phyloP scores from a whole-genome alignment of 2,329 filamentous ascomycete genomes.

The Helotiales sp. region DNA sequence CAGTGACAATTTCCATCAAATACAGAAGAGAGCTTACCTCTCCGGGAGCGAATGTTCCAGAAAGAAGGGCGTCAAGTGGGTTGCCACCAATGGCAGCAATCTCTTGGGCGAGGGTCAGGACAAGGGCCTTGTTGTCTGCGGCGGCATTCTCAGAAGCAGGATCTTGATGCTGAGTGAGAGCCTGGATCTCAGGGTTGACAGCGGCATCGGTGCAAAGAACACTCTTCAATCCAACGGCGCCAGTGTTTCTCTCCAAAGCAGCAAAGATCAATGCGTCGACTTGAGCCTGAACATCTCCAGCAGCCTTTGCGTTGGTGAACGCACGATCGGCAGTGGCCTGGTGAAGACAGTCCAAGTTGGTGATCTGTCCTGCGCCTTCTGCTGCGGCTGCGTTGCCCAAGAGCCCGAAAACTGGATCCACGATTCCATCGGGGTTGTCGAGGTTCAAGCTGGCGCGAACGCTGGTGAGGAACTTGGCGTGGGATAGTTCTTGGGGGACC shows the following conservation, averaged over 20 bases:
- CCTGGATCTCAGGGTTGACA: slow-evolving; percentile 68
- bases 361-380: slow-evolving; percentile 53
- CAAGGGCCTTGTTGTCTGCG: slow-evolving; percentile 64
- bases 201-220: slow-evolving; percentile 62
- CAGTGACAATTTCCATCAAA: slow-evolving; percentile 19
- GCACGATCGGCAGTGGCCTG: slow-evolving; percentile 63
- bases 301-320: slow-evolving; percentile 64
- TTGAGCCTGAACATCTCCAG: slow-evolving; percentile 57
- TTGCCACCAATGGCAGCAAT: slow-evolving; percentile 66
- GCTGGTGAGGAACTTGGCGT: slow-evolving; percentile 53
- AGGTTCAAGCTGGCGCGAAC: slow-evolving; percentile 52
- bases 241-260: slow-evolving; percentile 65
- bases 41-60: slow-evolving; percentile 67
- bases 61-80: slow-evolving; percentile 62
- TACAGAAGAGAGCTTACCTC: slow-evolving; percentile 48
- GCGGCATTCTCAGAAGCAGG: slow-evolving; percentile 63
- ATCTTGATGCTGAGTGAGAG: slow-evolving; percentile 69
- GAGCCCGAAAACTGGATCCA: slow-evolving; percentile 56
- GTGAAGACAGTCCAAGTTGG: slow-evolving; percentile 62
- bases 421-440: slow-evolving; percentile 55
- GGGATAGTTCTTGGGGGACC: slow-evolving; percentile 63
- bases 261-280: slow-evolving; percentile 58
- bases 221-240: slow-evolving; percentile 59
- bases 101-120: slow-evolving; percentile 62
- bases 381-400: slow-evolving; percentile 57